Evolutionary conservation across 768 basidiomycete species (phyloP), one percentile per base, ranked within the genome.

Genomic region (Arthromyces matolae): DNA sequence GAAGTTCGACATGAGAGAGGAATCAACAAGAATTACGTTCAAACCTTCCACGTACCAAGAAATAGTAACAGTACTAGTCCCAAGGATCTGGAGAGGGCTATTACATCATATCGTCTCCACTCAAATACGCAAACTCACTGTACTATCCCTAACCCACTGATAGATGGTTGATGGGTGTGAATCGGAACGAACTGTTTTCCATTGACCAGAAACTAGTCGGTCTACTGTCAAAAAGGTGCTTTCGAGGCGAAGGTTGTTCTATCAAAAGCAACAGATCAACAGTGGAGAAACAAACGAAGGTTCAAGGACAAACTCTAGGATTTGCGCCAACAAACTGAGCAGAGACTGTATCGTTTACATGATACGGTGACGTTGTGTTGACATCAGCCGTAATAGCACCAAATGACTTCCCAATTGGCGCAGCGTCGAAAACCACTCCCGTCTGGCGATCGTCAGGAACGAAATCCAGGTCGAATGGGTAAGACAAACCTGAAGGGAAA

Each of bases 221-320:
- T 89, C 84, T 32, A 90, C 76, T 1, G 74, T 78, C 35, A 90
- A 66, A 72, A 86, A 89, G 1, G 86, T 88, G 35, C 72, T 74
- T 57, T 88, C 86, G 9, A 89, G 71, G 19, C 80, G 78, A 25
- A 89, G 75, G 58, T 90, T 89, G 57, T 91, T 91, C 86, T 89
- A 52, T 24, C 38, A 42, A 22, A 42, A 50, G 42, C 23, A 32
- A n/a, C 22, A 47, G 29, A 32, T 31, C 35, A 18, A 35, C 6
- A 18, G 34, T 29, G 4, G 22, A 45, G 18, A 24, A 5, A 25
- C 13, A 44, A 7, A 39, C n/a, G n/a, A n/a, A n/a, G n/a, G n/a
- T n/a, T n/a, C n/a, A 42, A 32, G 27, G 25, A 62, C 79, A 53
- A 54, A 87, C 86, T 66, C 88, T 72, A 0, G 87, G 89, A 60